Conservation (phyloP, 2,329 filamentous ascomycete species). For the Tolypocladium album region DNA sequence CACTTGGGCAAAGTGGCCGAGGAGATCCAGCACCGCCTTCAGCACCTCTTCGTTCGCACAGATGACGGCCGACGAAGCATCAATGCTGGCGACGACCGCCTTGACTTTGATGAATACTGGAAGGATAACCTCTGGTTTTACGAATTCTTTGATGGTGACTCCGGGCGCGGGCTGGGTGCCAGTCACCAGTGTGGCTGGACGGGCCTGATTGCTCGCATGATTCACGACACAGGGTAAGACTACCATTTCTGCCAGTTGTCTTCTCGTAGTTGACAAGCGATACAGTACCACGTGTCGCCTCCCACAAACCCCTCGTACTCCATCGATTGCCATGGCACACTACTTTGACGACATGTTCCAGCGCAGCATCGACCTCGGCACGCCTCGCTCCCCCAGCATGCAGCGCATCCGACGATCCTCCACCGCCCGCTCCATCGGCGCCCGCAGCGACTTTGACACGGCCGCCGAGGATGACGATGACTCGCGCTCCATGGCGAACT, state of each 20-base stretch:
- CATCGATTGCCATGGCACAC: constrained; percentile 71
- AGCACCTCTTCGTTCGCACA: constrained; percentile 78
- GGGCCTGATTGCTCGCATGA: constrained; percentile 89
- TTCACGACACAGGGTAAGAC: constrained; percentile 87
- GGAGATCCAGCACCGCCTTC: constrained; percentile 86
- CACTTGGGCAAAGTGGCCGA: constrained; percentile 91
- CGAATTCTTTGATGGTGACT: constrained; percentile 94
- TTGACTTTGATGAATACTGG: constrained; percentile 91
- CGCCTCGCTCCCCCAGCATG: constrained; percentile 26
- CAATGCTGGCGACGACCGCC: constrained; percentile 72
- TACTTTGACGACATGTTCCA: constrained; percentile 89
- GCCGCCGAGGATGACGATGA: constrained; percentile 34
- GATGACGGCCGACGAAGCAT: constrained; percentile 82
- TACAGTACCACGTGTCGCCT: constrained; percentile 74
- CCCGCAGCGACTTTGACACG: constrained; percentile 65
- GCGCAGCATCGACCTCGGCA: constrained; percentile 24
- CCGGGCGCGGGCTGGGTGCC: constrained; percentile 77
- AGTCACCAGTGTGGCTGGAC: constrained; percentile 97
- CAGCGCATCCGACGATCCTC: constrained; percentile 64
- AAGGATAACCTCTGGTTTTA: constrained; percentile 81
- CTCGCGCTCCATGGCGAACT: constrained; percentile 18
- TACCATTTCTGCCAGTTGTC: background rate
- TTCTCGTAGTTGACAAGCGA: background rate
- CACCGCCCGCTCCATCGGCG: constrained; percentile 72
- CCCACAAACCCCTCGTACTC: constrained; percentile 85